Conservation (phyloP, 768 basidiomycete species). For the Leccinum broughii region DNA sequence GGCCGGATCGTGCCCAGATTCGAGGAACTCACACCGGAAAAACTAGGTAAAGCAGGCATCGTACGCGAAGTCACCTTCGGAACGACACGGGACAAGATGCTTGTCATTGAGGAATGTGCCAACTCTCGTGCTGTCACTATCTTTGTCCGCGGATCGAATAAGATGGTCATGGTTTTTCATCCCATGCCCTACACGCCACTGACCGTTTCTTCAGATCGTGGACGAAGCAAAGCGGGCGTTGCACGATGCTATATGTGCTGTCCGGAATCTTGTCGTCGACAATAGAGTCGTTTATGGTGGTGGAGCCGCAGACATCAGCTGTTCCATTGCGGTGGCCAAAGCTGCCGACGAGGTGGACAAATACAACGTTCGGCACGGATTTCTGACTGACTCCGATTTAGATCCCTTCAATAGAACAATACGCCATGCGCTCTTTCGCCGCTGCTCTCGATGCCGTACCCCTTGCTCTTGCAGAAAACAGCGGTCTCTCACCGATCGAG, state of each 20-base stretch:
- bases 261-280: conserved; percentile 92
- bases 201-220: conserved; percentile 67
- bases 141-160: conserved; percentile 97
- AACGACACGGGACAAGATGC: conserved; percentile 98
- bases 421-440: conserved; percentile 99
- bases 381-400: conserved; percentile 30
- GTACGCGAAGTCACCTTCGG: conserved; percentile 96
- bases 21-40: conserved; percentile 88
- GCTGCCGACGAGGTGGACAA: conserved; percentile 84
- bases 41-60: conserved; percentile 90
- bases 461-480: conserved; percentile 96
- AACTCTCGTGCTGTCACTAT: conserved; percentile 96
- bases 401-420: conserved; percentile 98
- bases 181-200: not conserved
- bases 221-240: conserved; percentile 98
- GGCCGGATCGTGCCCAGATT: conserved; percentile 98
- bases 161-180: conserved; percentile 70
- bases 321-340: conserved; percentile 87
- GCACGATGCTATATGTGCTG: conserved; percentile 96
- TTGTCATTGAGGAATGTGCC: conserved; percentile 98
- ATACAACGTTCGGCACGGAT: not conserved
- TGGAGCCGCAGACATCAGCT: conserved; percentile 96
- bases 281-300: conserved; percentile 98
- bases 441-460: conserved; percentile 95
- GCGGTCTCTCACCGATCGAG: conserved; percentile 93